phyloP scores from a whole-genome alignment of 2,329 filamentous ascomycete genomes.

The Tricladium varicosporioides region DNA sequence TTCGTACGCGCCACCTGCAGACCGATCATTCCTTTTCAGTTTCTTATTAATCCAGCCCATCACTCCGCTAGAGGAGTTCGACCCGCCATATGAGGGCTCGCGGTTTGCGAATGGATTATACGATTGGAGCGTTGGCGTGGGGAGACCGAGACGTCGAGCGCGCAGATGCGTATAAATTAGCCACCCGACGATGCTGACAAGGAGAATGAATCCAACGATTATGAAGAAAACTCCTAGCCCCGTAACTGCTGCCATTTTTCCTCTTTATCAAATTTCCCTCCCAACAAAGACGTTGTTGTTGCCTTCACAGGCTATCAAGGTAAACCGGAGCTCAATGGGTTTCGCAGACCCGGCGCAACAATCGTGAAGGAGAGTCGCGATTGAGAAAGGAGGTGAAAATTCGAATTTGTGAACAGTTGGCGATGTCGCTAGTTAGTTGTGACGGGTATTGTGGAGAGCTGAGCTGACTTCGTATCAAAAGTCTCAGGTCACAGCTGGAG shows the following conservation, averaged over 20 bases:
- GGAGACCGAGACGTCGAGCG: conserved; percentile 72
- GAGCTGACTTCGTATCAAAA: too few relatives aligned
- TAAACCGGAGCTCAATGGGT: too few relatives aligned
- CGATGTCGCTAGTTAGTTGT: too few relatives aligned
- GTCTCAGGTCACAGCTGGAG: too few relatives aligned
- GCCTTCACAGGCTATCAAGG: background rate
- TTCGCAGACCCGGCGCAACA: too few relatives aligned
- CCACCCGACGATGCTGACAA: conserved; percentile 61
- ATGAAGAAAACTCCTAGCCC: conserved; percentile 73
- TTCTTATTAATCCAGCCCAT: conserved; percentile 72
- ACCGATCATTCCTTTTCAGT: conserved; percentile 62
- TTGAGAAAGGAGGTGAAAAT: too few relatives aligned
- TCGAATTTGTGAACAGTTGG: too few relatives aligned
- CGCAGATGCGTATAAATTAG: conserved; percentile 69
- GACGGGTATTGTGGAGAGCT: too few relatives aligned
- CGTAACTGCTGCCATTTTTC: conserved; percentile 52
- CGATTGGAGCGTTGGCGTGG: conserved; percentile 63
- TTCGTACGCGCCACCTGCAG: conserved; percentile 71
- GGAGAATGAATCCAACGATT: conserved; percentile 61
- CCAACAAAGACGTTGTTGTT: background rate
- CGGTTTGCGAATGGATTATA: conserved; percentile 65
- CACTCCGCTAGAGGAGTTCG: conserved; percentile 54
- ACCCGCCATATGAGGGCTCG: conserved; percentile 38
- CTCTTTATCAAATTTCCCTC: background rate
- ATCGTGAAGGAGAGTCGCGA: too few relatives aligned